A percentile compares a stretch with the other conserved stretches of the same genome.
phyloP scores from a whole-genome alignment of 1,284 basidiomycete species.

The Cryptococcus sp. region DNA sequence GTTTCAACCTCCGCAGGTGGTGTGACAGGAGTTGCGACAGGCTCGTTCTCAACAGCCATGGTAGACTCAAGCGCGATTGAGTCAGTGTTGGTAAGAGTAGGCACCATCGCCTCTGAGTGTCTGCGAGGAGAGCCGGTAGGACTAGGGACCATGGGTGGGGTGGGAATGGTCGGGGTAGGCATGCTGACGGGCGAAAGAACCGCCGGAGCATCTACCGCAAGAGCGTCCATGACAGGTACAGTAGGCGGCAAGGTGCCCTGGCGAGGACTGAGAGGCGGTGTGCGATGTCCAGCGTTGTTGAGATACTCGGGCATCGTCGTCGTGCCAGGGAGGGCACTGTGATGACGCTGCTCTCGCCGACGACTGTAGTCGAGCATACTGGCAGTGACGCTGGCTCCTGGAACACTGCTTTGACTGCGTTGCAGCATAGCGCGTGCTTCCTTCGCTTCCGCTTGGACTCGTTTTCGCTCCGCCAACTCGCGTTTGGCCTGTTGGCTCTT shows the following conservation, averaged over 20 bases:
- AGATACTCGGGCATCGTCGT: constrained; percentile 49
- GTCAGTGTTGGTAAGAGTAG: constrained; percentile 13
- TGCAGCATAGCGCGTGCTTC: constrained; percentile 31
- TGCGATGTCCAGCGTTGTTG: constrained; percentile 35
- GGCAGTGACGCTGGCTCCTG: constrained; percentile 31
- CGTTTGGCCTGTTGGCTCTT: constrained; percentile 78
- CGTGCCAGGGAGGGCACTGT: constrained; percentile 52
- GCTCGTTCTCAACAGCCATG: constrained; percentile 23
- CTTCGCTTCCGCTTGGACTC: constrained; percentile 44
- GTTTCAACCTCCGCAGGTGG: constrained; percentile 10
- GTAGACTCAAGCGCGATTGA: constrained; percentile 12
- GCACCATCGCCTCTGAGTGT: constrained; percentile 7
- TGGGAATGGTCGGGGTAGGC: constrained; percentile 13
- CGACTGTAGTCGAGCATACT: constrained; percentile 33
- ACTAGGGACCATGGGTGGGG: constrained; percentile 2
- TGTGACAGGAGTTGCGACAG: constrained; percentile 1
- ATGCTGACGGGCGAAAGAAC: constrained; percentile 17
- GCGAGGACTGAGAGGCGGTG: constrained; percentile 24
- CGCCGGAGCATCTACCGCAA: constrained; percentile 15
- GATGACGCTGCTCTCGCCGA: constrained; percentile 45
- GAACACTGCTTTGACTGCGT: constrained; percentile 42
- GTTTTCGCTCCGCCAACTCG: constrained; percentile 49
- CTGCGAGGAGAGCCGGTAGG: constrained; percentile 9
- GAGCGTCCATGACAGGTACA: constrained; percentile 13
- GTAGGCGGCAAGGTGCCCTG: constrained; percentile 9